Evolutionary conservation across 768 basidiomycete genomes (phyloP).

Genomic region (Zangia roseola): DNA sequence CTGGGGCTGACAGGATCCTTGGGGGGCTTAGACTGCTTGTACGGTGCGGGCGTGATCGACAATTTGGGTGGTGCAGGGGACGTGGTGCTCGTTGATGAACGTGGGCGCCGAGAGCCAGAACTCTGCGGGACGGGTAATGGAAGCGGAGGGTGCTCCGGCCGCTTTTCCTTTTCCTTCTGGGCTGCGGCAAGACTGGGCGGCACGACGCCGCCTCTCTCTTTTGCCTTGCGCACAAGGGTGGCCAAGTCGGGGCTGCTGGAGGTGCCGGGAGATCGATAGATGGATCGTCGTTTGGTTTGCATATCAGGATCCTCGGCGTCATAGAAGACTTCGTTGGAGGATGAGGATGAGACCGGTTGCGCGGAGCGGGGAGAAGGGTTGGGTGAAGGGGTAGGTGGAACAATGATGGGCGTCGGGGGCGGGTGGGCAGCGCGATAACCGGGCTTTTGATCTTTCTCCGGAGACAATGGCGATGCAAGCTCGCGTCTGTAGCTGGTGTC

Average conservation of each 20-base stretch:
- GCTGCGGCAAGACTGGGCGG: slow-evolving; percentile 29
- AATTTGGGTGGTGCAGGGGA: slow-evolving; percentile 31
- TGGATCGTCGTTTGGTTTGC: slow-evolving; percentile 74
- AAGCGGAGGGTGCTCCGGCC: slow-evolving; percentile 44
- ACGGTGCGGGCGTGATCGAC: slow-evolving; percentile 34
- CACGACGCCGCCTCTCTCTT: slow-evolving; percentile 56
- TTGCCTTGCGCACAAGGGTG: slow-evolving; percentile 81
- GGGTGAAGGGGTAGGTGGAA: slow-evolving; percentile 69
- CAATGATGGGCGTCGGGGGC: slow-evolving; percentile 59
- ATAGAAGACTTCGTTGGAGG: slow-evolving; percentile 58
- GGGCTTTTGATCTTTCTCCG: slow-evolving; percentile 35
- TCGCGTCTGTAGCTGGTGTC: slow-evolving; percentile 28
- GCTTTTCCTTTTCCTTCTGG: slow-evolving; percentile 33
- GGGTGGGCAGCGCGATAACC: slow-evolving; percentile 35
- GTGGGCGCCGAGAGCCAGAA: slow-evolving; percentile 33
- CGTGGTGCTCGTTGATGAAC: slow-evolving; percentile 43
- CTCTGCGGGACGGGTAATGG: slow-evolving; percentile 32
- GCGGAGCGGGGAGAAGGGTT: slow-evolving; percentile 34
- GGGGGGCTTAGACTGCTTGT: slow-evolving; percentile 20
- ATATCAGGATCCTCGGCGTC: slow-evolving; percentile 67
- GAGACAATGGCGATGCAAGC: slow-evolving; percentile 42
- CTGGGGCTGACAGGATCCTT: slow-evolving; percentile 35
- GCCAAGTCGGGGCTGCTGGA: slow-evolving; percentile 91
- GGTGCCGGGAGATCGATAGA: slow-evolving; percentile 87
- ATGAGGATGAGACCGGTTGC: slow-evolving; percentile 40